Conservation (phyloP, 2,329 filamentous ascomycete genomes). For the Penicillium sp. region DNA sequence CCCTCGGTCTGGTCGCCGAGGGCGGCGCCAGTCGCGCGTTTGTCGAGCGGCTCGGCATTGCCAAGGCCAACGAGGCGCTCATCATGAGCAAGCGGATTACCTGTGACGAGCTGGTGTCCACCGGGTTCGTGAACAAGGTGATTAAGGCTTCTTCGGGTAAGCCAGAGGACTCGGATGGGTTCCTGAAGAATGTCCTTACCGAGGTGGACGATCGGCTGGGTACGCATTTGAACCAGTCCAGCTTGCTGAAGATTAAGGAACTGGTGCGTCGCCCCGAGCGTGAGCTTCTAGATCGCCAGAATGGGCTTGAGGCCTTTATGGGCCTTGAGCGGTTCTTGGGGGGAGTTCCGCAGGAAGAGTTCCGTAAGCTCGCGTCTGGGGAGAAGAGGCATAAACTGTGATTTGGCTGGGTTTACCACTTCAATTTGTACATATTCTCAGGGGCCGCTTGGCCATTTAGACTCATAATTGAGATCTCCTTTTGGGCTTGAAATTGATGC, state of each 20-base stretch:
- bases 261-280: conserved; percentile 72
- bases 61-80: conserved; percentile 85
- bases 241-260: conserved; percentile 78
- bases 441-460: conserved; percentile 7
- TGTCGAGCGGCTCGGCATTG: conserved; percentile 73
- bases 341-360: conserved; percentile 84
- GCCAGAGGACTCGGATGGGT: conserved; percentile 64
- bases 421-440: neutral
- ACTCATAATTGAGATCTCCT: no score
- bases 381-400: conserved; percentile 94
- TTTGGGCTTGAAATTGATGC: no score
- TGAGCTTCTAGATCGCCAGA: conserved; percentile 71
- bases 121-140: conserved; percentile 83
- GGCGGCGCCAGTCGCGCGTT: conserved; percentile 77
- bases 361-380: conserved; percentile 75
- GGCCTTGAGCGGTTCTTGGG: conserved; percentile 76
- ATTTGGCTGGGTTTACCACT: no score
- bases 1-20: conserved; percentile 84
- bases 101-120: conserved; percentile 67
- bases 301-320: conserved; percentile 78
- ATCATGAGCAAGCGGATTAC: conserved; percentile 81
- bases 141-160: conserved; percentile 58
- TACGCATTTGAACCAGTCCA: conserved; percentile 73
- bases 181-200: conserved; percentile 66
- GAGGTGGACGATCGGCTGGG: conserved; percentile 83